phyloP scores from a whole-genome alignment of 1,284 basidiomycete species.

The Ustilago shanxiensis region DNA sequence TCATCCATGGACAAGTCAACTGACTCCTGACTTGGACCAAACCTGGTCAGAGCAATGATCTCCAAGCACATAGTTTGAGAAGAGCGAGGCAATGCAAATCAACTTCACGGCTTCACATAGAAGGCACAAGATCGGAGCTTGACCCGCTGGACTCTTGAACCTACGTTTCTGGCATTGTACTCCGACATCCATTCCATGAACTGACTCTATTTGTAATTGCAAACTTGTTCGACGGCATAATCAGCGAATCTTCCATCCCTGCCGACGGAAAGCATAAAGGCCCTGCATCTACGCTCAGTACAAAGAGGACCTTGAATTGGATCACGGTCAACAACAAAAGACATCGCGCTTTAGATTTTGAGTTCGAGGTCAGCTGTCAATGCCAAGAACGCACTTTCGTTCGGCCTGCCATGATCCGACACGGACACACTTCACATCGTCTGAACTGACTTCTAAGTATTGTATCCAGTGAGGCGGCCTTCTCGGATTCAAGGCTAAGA shows the following conservation, averaged over 20 bases:
- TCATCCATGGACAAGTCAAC: too few relatives aligned
- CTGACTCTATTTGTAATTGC: neutral
- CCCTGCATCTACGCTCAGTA: neutral
- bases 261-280: neutral
- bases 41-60: neutral
- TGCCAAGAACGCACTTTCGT: neutral
- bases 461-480: neutral
- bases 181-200: neutral
- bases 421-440: neutral
- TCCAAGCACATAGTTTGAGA: neutral
- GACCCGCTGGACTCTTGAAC: neutral
- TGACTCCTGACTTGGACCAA: too few relatives aligned
- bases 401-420: neutral
- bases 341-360: neutral
- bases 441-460: neutral
- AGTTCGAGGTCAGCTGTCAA: slow-evolving; percentile 1
- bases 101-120: neutral
- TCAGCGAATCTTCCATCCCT: neutral
- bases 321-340: neutral
- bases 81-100: neutral
- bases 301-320: neutral
- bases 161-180: neutral
- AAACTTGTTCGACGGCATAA: neutral
- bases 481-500: neutral
- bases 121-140: neutral